Percentiles rank a stretch among this genome's conserved stretches.
Conservation (phyloP, 257 asterid species). For the Nicotiana attenuata region DNA sequence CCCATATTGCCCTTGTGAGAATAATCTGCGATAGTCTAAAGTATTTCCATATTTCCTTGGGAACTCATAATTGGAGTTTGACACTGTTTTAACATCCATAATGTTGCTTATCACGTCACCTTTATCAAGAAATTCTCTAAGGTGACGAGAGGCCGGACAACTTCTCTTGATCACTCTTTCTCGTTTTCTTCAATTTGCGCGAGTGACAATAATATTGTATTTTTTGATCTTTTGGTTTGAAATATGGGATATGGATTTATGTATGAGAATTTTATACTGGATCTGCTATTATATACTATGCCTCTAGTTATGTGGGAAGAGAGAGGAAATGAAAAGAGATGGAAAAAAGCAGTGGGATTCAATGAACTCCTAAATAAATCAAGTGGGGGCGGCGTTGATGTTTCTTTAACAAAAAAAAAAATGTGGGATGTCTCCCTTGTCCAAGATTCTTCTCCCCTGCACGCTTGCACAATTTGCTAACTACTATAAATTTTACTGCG, state of each 20-base stretch:
- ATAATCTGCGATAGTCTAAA: neutral
- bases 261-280: neutral
- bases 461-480: neutral
- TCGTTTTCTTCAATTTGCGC: neutral
- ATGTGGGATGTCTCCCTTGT: neutral
- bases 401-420: constrained; percentile 2
- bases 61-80: neutral
- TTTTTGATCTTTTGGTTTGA: neutral
- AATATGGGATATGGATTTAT: neutral
- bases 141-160: neutral
- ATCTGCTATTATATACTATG: neutral
- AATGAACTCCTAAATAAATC: constrained; percentile 10
- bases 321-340: neutral
- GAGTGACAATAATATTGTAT: no score
- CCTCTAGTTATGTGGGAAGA: neutral
- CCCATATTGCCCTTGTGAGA: constrained; percentile 11
- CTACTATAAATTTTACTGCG: no score
- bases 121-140: no score
- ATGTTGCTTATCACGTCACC: neutral
- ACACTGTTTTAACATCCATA: neutral
- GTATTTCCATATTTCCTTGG: neutral
- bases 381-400: constrained; percentile 15
- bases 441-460: constrained; percentile 11
- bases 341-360: constrained; percentile 3
- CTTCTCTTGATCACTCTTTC: neutral